Evolutionary conservation across 441 rosid genomes (phyloP).

Genomic region (Mallotus repandus): DNA sequence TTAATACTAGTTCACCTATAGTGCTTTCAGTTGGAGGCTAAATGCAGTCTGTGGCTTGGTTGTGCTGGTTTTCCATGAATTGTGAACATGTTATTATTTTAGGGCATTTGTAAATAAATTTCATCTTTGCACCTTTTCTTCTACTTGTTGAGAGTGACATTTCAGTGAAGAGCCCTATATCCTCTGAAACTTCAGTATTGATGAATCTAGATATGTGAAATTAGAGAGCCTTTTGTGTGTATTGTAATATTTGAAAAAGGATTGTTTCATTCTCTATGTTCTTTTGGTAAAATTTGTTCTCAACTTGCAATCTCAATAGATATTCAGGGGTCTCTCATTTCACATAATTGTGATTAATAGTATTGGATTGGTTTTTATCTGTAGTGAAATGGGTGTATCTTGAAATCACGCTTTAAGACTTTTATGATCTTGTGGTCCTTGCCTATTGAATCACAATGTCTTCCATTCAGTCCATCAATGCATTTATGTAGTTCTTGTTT

Average conservation of each 20-base stretch:
- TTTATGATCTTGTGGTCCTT: background rate
- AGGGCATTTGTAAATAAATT: background rate
- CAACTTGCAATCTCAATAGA: slow-evolving; percentile 1
- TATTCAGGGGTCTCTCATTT: background rate
- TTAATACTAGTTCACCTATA: background rate
- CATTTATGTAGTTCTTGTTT: background rate
- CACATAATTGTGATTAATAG: background rate
- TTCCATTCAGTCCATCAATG: background rate
- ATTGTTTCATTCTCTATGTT: background rate
- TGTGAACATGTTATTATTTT: background rate
- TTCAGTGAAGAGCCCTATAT: background rate
- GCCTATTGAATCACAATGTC: background rate
- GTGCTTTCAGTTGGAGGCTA: slow-evolving; percentile 8
- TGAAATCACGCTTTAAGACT: background rate
- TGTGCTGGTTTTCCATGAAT: background rate
- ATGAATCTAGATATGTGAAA: slow-evolving; percentile 4
- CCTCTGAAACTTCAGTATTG: background rate
- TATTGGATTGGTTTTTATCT: background rate
- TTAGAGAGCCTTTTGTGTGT: background rate
- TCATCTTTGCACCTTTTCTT: background rate
- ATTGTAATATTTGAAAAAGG: background rate
- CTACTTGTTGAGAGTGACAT: background rate
- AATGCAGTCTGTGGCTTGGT: background rate
- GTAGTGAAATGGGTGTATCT: background rate
- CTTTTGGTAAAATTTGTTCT: background rate